A percentile compares a stretch with the other conserved stretches of the same genome.
These are phyloP conservation scores for Vitellaria paradoxa DNA, from an alignment of 179 eudicot species.

Conservation along the genomic window DNA sequence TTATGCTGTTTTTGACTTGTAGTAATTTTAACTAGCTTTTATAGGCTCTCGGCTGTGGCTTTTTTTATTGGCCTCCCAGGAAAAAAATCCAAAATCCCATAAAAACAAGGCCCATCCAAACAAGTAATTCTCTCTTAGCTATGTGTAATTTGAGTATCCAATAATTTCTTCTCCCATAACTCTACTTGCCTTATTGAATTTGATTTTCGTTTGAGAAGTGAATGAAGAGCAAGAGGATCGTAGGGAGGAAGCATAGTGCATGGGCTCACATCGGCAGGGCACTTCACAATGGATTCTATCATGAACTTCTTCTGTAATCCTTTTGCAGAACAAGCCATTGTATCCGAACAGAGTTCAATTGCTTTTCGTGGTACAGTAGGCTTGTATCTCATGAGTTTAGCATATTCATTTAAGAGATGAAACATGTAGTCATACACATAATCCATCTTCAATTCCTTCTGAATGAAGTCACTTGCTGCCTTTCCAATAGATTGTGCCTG, in stretches of 20 bases:
- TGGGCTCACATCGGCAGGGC: slow-evolving; percentile 46
- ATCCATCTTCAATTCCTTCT: slow-evolving; percentile 74
- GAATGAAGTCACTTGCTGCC: slow-evolving; percentile 63
- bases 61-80: too few relatives aligned
- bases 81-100: too few relatives aligned
- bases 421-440: slow-evolving; percentile 89
- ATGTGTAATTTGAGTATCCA: slow-evolving; percentile 29
- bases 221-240: slow-evolving; percentile 31
- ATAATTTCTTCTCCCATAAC: slow-evolving; percentile 57
- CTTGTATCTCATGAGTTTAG: slow-evolving; percentile 69
- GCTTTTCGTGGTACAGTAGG: slow-evolving; percentile 61
- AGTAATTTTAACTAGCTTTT: too few relatives aligned
- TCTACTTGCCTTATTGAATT: slow-evolving; percentile 49
- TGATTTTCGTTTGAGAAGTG: slow-evolving; percentile 36
- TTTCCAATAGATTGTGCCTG: slow-evolving; percentile 89
- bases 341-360: slow-evolving; percentile 68
- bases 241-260: slow-evolving; percentile 78
- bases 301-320: slow-evolving; percentile 61
- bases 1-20: too few relatives aligned
- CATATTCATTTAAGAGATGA: slow-evolving; percentile 71
- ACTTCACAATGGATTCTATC: slow-evolving; percentile 57
- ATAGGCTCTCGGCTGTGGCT: too few relatives aligned
- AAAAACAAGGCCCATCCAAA: too few relatives aligned
- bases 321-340: slow-evolving; percentile 51
- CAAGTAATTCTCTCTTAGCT: neutral